phyloP scores from a whole-genome alignment of 148 eudicot genomes.

The Cornus florida region DNA sequence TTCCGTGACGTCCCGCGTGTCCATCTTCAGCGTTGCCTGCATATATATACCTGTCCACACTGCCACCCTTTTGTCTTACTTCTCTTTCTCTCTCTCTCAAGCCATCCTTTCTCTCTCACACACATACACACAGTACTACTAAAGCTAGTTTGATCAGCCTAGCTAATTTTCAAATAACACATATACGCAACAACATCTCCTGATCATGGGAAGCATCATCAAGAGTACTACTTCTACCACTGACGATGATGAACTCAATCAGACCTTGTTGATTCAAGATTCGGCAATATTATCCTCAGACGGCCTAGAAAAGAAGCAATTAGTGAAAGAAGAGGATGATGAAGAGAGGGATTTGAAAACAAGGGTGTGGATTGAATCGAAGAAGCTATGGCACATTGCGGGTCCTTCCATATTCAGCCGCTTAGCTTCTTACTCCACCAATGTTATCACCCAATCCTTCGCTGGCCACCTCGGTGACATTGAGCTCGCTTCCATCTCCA shows the following conservation, averaged over 20 bases:
- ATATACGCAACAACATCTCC: too few relatives aligned
- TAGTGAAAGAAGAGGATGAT: too few relatives aligned
- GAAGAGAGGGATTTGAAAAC: slow-evolving; percentile 5
- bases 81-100: too few relatives aligned
- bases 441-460: slow-evolving; percentile 48
- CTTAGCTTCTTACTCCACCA: slow-evolving; percentile 43
- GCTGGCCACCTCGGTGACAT: slow-evolving; percentile 44
- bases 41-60: too few relatives aligned
- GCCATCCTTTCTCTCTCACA: too few relatives aligned
- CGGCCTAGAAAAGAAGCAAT: too few relatives aligned
- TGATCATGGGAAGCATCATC: too few relatives aligned
- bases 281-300: neutral
- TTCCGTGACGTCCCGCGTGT: neutral
- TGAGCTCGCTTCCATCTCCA: slow-evolving; percentile 29
- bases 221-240: too few relatives aligned
- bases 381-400: slow-evolving; percentile 58
- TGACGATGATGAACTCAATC: neutral
- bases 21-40: neutral
- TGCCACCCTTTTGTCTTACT: too few relatives aligned
- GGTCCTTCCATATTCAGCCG: slow-evolving; percentile 60
- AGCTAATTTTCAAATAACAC: too few relatives aligned
- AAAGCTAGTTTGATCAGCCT: too few relatives aligned
- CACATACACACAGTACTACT: too few relatives aligned
- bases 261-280: slow-evolving; percentile 6
- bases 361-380: slow-evolving; percentile 48